Evolutionary conservation across 2,329 filamentous ascomycete genomes (phyloP), one percentile per base, ranked within the genome.

Genomic region (Penicillium decumbens): DNA sequence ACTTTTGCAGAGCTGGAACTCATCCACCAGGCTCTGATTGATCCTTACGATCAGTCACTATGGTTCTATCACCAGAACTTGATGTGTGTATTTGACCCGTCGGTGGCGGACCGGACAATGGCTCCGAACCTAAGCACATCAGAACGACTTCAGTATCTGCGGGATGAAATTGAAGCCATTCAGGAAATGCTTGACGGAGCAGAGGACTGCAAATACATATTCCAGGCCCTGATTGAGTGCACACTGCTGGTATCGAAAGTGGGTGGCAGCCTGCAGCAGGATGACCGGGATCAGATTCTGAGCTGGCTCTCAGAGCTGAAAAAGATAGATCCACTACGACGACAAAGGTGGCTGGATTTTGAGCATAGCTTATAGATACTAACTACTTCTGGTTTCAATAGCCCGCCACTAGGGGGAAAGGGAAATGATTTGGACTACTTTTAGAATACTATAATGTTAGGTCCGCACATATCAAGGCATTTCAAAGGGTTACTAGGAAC

Each of bases 1-100:
- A 40, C 23, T 20, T 32, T 42, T 15, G 41, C 49, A 80, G 93
- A 98, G 72, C 77, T 97, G 43, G 77, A 80, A 24, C 74, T 88
- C 38, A 84, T 95, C 24, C 83, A 86, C 47, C 80, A 85, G 49
- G 91, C 87, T 0, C 77, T 97, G 42, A 93, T 90, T 32, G 91
- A 95, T 50, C 90, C 92, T 0, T 90, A 95, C 59, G 92, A 97
- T 65, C 92, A 97, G 66, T 95, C 90, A 15, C 77, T 96, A 5
- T 98, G 93, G 91, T 95, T 95, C 70, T 97, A 98, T 65, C 90
- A 97, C 68, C 87, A 93, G 60, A 95, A 86, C 63, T 75, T 96
- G 49, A 83, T 96, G 73, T 80, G 83, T 51, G 86, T 84, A 63
- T 75, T 87, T 60, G 74, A 79, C 45, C 77, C 75, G 61, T 73